Evolutionary conservation across 192 early-diverging fungal genomes (phyloP).

Genomic region (Gamsiella multidivaricata): DNA sequence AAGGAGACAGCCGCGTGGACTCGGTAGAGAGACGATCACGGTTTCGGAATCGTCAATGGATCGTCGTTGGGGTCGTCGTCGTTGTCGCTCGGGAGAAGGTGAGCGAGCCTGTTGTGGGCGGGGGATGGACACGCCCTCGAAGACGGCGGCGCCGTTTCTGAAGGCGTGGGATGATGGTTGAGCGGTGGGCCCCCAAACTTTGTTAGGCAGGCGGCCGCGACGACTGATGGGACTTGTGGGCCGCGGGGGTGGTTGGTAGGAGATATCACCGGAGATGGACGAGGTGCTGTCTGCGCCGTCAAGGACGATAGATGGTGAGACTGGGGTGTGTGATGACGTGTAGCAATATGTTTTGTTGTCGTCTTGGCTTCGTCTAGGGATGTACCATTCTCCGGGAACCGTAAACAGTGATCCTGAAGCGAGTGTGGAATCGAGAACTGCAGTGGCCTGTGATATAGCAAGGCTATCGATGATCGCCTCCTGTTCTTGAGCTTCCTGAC

Average conservation of each 20-base stretch:
- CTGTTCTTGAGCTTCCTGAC: too few relatives aligned
- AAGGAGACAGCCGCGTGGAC: constrained; percentile 27
- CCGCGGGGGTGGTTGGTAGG: constrained; percentile 30
- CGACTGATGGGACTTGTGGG: constrained; percentile 10
- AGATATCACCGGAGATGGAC: constrained; percentile 17
- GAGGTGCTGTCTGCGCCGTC: too few relatives aligned
- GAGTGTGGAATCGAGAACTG: too few relatives aligned
- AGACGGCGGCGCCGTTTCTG: constrained; percentile 43
- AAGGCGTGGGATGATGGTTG: not conserved
- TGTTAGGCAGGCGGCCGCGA: not conserved
- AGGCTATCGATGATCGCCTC: too few relatives aligned
- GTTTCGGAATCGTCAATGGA: constrained; percentile 1
- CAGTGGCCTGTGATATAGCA: too few relatives aligned
- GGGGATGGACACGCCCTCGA: constrained; percentile 22
- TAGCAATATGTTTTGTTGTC: not conserved
- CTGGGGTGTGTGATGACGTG: not conserved
- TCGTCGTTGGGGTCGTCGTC: not conserved
- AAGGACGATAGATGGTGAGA: not conserved
- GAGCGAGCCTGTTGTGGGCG: not conserved
- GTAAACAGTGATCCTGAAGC: not conserved
- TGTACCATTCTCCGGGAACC: not conserved
- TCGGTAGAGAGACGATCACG: constrained; percentile 20
- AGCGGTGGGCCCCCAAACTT: not conserved
- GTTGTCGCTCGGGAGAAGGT: not conserved
- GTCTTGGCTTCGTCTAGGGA: too few relatives aligned